Base-by-base conservation (phyloP, 257 asterid species). In the Solanum appendiculatum region DNA sequence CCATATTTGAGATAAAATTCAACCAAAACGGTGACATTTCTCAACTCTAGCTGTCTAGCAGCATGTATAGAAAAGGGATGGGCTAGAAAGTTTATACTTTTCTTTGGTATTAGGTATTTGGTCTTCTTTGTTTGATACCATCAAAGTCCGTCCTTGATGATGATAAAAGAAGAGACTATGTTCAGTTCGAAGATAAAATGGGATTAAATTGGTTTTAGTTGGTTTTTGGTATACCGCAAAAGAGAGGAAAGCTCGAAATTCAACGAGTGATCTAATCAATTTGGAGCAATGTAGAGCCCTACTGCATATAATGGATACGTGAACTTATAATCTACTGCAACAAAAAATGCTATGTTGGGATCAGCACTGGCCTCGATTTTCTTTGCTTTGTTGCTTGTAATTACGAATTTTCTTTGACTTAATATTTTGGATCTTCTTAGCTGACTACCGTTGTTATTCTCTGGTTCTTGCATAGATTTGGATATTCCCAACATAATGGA, bases 401-500 rank as follows among this genome's bases (percentile, higher is more conserved):
- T 37, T 37, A 37, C 10, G 4, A 33, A 56, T 87, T 56, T 84
- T 73, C 16, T 34, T 37, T 63, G 69, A 87, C 27, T 39, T 64
- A 37, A 48, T 64, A 70, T 68, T 68, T 86, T 63, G 86, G 27
- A 31, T 25, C 73, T 54, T 25, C 29, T 29, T 83, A 40, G 83
- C 40, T 84, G 27, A 75, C 37, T 39, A 34, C n/a, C 11, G 3
- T 23, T 81, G 5, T 40, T 54, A 82, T 75, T 87, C 80, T 63
- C 89, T 86, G 58, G 85, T 91, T 46, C 78, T 33, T 90, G 90
- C 78, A 31, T 93, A 97, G 99, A 97, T 91, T 91, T 97, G 93
- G 99, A 97, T 88, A 89, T 96, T 74, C 86, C 75, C 77, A 90
- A 78, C 72, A 91, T 94, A 86, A 89, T 92, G 93, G 97, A 90